A percentile compares a stretch with the other conserved stretches of the same genome.
Evolutionary conservation across 2,329 filamentous ascomycete genomes (phyloP).

Genomic region (Thelonectria rubi): DNA sequence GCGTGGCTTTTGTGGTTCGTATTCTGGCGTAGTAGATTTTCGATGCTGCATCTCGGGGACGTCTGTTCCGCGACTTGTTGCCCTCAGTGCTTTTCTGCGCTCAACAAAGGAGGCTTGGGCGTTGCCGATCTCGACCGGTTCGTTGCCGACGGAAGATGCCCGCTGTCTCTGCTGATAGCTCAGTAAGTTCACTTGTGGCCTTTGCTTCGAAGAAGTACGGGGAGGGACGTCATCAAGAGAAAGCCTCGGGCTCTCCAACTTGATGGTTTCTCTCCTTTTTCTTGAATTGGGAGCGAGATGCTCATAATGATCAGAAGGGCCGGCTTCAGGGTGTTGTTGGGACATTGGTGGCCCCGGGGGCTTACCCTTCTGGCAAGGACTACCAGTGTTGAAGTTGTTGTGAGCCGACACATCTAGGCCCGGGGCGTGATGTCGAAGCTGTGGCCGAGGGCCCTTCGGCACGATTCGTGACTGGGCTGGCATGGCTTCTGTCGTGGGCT

Average conservation of each 20-base stretch:
- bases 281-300: background rate
- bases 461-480: background rate
- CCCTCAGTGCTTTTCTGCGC: background rate
- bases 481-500: background rate
- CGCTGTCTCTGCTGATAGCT: background rate
- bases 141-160: background rate
- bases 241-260: conserved; percentile 26
- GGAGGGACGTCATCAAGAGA: conserved; percentile 40
- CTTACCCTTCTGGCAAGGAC: background rate
- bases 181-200: background rate
- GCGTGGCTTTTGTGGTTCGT: background rate
- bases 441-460: background rate
- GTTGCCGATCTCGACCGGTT: background rate
- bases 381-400: no score
- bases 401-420: background rate
- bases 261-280: background rate
- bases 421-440: no score
- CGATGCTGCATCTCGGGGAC: background rate
- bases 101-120: background rate
- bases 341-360: background rate
- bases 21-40: background rate
- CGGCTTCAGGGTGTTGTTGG: background rate
- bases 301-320: background rate
- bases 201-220: conserved; percentile 42
- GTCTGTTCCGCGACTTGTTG: background rate